Base-by-base conservation (phyloP, 2,329 filamentous ascomycete species). In the Macroventuria anomochaeta region DNA sequence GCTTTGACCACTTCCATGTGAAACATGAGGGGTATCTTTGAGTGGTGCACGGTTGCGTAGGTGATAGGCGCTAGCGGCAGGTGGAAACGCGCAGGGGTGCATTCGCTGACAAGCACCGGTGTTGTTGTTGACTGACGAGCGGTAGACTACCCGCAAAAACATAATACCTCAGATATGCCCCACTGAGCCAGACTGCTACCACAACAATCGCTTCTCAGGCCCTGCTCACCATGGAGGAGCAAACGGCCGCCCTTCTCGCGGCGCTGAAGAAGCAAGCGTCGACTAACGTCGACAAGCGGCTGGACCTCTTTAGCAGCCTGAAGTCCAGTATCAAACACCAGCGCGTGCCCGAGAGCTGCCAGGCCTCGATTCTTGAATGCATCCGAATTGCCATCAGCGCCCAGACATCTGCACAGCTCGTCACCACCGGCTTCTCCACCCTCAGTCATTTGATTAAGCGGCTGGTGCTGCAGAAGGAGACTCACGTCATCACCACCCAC, bases 291-390 rank as follows among this genome's bases (percentile, higher is more conserved):
- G 89, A 93, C 67, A 77, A 81, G 44, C 92, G 92, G 72, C 82
- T 91, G 59, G 80, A 85, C 60, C 83, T 85, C 47, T 85, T 96
- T 64, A 90, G 86, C 55, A 82, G 80, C 67, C 80, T 93, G 76
- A 96, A 96, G 77, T 92, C 90, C 36, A 85, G 87, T 73, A 96
- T 96, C 81, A 96, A 96, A 76, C 92, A 96, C 75, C 88, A 90
- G 72, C 92, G 92, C 78, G 90, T 96, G 38, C 91, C 91, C 56
- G 91, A 96, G 62, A 76, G 77, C 48, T 83, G 83, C 66, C 84
- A 96, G 64, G 77, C 85, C 21, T 81, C 85, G 53, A 85, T 96
- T 59, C 96, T 96, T 76, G 91, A 97, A 57, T 90, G 88, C 59
- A 81, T 96, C 67, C 88, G 88, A 59, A 78, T 86, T 46, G 89